Evolutionary conservation across 129 eudicot species (phyloP), one percentile per base, ranked within the genome.

Genomic region (Logfia minima): DNA sequence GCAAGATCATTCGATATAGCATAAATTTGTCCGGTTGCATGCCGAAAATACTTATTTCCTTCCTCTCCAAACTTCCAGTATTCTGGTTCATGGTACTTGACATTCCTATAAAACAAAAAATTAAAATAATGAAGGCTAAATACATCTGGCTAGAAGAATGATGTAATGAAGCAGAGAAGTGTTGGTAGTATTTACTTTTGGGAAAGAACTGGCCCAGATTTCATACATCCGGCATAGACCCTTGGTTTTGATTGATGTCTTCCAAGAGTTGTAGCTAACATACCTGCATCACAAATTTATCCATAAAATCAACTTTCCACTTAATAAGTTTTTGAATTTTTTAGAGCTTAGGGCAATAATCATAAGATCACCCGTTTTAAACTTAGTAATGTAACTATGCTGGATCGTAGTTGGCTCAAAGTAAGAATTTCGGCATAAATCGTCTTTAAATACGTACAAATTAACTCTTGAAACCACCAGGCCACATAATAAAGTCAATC

Each of bases 51-150:
- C 66, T 90, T 90, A 81, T 86, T 90, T 63, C 96, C 96, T 51
- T 90, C 96, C 75, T 90, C 96, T 76, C 96, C 96, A 82, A 90
- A 90, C 71, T 90, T 90, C 96, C 96, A 90, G 83, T 77, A 88
- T 80, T 90, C 96, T 68, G 96, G 96, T 73, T 90, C 96, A 70
- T 88, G 96, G 85, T 90, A 90, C 76, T 90, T 90, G 5, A 87
- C 92, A 74, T 78, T 90, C 80, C 96, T 90, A 63, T 24, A 62
- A 19, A 72, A 16, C 70, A 53, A 60, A 74, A 37, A 10, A 66
- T 4, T 51, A 29, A 37, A 22, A 51, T 14, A 70, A 5, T 18
- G 3, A 72, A 41, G 34, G 8, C 68, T 21, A 35, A 72, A 26
- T 29, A 53, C 69, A 66, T 65, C 2, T 32, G 31, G 66, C 32